These are phyloP conservation scores for Biscutella laevigata DNA, from an alignment of 441 rosid species.

Conservation along the genomic window DNA sequence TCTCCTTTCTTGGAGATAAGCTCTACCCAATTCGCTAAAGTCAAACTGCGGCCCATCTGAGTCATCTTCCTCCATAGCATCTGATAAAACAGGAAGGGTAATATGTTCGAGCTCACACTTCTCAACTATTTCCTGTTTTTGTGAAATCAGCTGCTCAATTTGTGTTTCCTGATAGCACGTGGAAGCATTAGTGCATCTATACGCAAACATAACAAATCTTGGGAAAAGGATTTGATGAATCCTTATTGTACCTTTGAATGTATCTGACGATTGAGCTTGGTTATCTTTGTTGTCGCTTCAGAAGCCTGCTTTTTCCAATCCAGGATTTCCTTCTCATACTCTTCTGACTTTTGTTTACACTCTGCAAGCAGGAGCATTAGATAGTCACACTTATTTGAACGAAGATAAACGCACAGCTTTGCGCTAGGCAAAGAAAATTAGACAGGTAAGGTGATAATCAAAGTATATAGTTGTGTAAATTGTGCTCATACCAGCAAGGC, in stretches of 20 bases:
- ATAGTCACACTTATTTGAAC: conserved; percentile 14
- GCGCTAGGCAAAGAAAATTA: conserved; percentile 10
- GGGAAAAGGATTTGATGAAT: conserved; percentile 10
- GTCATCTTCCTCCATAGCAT: conserved; percentile 72
- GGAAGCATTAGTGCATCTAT: conserved; percentile 18
- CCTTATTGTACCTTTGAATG: conserved; percentile 55
- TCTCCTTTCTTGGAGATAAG: conserved; percentile 67
- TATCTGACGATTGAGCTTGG: conserved; percentile 77
- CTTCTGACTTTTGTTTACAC: conserved; percentile 85
- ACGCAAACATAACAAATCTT: conserved; percentile 8
- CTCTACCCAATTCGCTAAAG: conserved; percentile 72
- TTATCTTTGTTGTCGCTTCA: conserved; percentile 62
- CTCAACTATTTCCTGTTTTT: conserved; percentile 73
- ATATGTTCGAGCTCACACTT: conserved; percentile 84
- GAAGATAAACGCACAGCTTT: not conserved
- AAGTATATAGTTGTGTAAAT: not conserved
- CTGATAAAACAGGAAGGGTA: conserved; percentile 56
- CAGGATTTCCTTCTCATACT: conserved; percentile 81
- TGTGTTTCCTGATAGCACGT: conserved; percentile 58
- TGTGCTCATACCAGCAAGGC: conserved; percentile 1
- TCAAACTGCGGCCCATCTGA: conserved; percentile 59
- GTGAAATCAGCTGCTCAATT: conserved; percentile 57
- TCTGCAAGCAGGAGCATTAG: conserved; percentile 36
- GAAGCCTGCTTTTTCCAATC: conserved; percentile 90
- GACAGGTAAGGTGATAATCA: conserved; percentile 5